Conservation (phyloP, 495 filamentous ascomycete genomes). For the Cercophora sp. region DNA sequence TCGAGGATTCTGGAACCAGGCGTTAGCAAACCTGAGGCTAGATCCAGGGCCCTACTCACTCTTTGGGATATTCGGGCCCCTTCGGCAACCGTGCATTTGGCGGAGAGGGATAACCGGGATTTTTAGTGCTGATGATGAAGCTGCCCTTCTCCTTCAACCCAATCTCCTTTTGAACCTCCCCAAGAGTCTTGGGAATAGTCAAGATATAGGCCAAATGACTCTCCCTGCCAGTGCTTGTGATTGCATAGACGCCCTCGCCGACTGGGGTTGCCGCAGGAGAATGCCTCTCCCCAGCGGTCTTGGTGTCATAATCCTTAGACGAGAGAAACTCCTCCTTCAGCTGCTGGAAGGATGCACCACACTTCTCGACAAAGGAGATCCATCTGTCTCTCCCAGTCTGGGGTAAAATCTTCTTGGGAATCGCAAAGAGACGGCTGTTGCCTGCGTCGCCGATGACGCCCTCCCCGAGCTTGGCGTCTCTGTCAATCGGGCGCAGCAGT, state of each 20-base stretch:
- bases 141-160: slow-evolving; percentile 69
- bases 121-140: slow-evolving; percentile 77
- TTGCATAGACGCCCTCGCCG: slow-evolving; percentile 83
- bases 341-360: slow-evolving; percentile 59
- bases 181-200: slow-evolving; percentile 67
- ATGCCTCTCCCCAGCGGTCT: slow-evolving; percentile 69
- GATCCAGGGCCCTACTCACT: slow-evolving; percentile 45
- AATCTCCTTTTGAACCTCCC: slow-evolving; percentile 72
- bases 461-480: slow-evolving; percentile 60
- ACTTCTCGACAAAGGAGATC: slow-evolving; percentile 82
- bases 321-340: slow-evolving; percentile 69
- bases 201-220: slow-evolving; percentile 80
- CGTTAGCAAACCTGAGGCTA: slow-evolving; percentile 7
- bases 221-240: slow-evolving; percentile 65
- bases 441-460: slow-evolving; percentile 61
- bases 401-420: slow-evolving; percentile 87
- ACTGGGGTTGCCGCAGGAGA: slow-evolving; percentile 68
- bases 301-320: slow-evolving; percentile 67
- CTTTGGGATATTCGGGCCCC: slow-evolving; percentile 66
- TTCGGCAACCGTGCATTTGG: slow-evolving; percentile 59
- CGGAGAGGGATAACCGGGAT: slow-evolving; percentile 66
- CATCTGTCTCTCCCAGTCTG: slow-evolving; percentile 67
- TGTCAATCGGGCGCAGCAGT: slow-evolving; percentile 70
- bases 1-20: slow-evolving; percentile 49
- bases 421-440: slow-evolving; percentile 65